Evolutionary conservation across 2,329 filamentous ascomycete genomes (phyloP).

Genomic region (Macrophomina tecta): DNA sequence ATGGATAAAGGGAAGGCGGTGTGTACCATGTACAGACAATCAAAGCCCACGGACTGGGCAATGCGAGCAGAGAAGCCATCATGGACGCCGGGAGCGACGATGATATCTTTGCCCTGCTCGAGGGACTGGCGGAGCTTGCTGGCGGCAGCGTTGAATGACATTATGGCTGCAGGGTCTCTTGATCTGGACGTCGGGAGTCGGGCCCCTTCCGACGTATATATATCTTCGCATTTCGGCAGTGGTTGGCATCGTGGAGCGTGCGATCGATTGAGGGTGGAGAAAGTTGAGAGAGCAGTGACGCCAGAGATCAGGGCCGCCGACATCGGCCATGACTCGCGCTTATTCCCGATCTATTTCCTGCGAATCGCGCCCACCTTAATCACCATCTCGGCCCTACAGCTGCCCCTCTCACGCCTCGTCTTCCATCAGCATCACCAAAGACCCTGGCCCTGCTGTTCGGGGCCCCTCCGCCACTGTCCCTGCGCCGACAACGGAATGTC

Average conservation of each 20-base stretch:
- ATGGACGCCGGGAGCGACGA: conserved; percentile 71
- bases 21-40: conserved; percentile 70
- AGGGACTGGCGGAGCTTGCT: conserved; percentile 38
- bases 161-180: not conserved
- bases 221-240: not conserved
- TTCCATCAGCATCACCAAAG: not conserved
- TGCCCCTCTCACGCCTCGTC: not conserved
- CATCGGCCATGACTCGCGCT: conserved; percentile 22
- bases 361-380: conserved; percentile 2
- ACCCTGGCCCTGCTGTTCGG: not conserved
- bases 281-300: conserved; percentile 4
- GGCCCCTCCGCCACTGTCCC: not conserved
- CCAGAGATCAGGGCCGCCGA: conserved; percentile 6
- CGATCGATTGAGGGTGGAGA: conserved; percentile 1
- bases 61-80: conserved; percentile 71
- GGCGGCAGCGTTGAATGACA: conserved; percentile 26
- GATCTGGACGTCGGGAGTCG: not conserved
- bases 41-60: conserved; percentile 66
- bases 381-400: not conserved
- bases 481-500: not conserved
- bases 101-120: conserved; percentile 40
- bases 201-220: not conserved
- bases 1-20: not conserved
- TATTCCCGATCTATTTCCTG: conserved; percentile 16
- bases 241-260: not conserved